Evolutionary conservation across 352 stramenopile species (phyloP), one percentile per base, ranked within the genome.

Genomic region (Phytopythium montanum): DNA sequence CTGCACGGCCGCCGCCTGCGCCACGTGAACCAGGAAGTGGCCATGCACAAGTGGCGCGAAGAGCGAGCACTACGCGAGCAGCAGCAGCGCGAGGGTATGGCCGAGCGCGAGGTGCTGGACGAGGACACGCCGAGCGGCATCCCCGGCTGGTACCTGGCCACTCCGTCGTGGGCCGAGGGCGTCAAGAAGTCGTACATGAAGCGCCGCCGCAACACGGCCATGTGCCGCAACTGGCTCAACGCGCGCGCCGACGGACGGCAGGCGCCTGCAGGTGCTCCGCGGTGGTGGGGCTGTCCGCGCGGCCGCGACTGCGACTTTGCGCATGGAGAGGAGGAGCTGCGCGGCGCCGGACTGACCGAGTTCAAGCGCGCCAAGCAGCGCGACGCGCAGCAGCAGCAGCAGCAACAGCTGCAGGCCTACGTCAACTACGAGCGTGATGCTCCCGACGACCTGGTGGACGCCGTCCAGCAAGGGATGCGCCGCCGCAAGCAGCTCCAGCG

Each of bases 21-120:
- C 9, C 86, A 95, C 51, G 86, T 95, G 65, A 95, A 94, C 65
- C 85, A 95, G 54, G 85, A 95, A 65, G 82, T 95, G 59, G 81
- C 81, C 2, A 83, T 94, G 70, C 68, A 79, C 48, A 94, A 95
- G 68, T 95, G 84, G 86, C 71, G 63, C 18, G 67, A 92, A 45
- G 81, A 92, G 23, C 61, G 62, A 41, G 77, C 80, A 36, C 54
- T 63, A 16, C 81, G 85, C 26, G 70, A 75, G 41, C 63, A 76
- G 38, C 69, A 69, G 34, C 72, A 79, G 44, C 78, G 81, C 33
- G 59, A 79, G 9, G 78, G 72, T 36, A 49, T 92, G 13, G 72
- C 69, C 10, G 85, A 93, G 21, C 60, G 74, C 25, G 84, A 95
- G 60, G 45, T 87, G n/a, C 44, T 88, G 54, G 81, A 91, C 10